These are phyloP conservation scores for Fusarium subglutinans DNA, from an alignment of 2,329 filamentous ascomycete genomes.

Conservation along the genomic window DNA sequence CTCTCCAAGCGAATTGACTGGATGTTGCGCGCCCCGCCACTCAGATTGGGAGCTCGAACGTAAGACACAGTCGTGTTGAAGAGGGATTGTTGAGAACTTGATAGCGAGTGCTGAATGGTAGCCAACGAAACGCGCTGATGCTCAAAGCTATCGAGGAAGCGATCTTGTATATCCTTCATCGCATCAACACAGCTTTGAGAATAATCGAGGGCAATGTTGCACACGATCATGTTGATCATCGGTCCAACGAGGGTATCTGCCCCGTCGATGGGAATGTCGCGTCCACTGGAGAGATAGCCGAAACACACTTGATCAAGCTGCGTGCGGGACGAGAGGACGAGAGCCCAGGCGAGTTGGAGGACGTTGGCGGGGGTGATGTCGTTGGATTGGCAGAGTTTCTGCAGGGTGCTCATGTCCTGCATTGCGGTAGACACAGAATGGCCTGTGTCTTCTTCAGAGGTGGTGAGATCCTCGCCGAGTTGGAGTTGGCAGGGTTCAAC, in stretches of 20 bases:
- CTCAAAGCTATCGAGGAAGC: neutral
- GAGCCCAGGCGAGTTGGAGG: neutral
- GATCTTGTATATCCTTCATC: neutral
- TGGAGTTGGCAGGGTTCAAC: neutral
- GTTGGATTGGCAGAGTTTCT: neutral
- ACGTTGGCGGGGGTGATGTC: neutral
- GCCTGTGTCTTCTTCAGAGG: fast-evolving
- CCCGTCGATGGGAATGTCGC: neutral
- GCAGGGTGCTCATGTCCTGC: neutral
- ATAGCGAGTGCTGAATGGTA: neutral
- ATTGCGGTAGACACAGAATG: neutral
- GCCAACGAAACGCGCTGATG: neutral
- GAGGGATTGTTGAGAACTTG: neutral
- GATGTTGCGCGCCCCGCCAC: fast-evolving
- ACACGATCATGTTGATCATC: neutral
- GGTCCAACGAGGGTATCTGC: neutral
- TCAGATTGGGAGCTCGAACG: neutral
- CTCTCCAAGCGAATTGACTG: neutral
- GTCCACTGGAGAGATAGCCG: neutral
- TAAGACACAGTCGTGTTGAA: neutral
- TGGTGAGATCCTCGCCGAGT: neutral
- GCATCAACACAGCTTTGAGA: neutral
- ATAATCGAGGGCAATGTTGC: neutral
- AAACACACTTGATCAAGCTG: neutral
- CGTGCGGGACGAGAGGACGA: neutral